These are phyloP conservation scores for Thermomyces lanuginosus DNA, from an alignment of 2,329 filamentous ascomycete genomes.

Conservation along the genomic window DNA sequence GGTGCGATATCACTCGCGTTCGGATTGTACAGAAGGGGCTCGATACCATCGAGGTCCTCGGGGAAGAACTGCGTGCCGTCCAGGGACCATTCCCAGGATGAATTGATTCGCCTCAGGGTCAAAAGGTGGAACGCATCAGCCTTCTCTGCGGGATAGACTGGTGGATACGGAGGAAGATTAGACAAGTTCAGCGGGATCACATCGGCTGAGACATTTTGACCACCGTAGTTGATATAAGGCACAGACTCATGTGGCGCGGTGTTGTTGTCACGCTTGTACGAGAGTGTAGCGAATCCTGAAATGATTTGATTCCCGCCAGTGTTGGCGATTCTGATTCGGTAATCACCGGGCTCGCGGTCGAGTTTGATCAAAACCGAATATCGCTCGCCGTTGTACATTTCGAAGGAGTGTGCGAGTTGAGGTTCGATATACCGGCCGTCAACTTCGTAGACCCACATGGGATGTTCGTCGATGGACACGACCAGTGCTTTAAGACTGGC, in stretches of 20 bases:
- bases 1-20: slow-evolving; percentile 17
- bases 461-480: slow-evolving; percentile 30
- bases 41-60: slow-evolving; percentile 23
- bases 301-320: slow-evolving; percentile 38
- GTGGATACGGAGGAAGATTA: slow-evolving; percentile 33
- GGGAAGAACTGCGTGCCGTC: slow-evolving; percentile 31
- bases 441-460: slow-evolving; percentile 29
- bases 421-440: slow-evolving; percentile 30
- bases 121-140: slow-evolving; percentile 33
- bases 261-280: slow-evolving; percentile 17
- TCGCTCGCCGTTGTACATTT: slow-evolving; percentile 23
- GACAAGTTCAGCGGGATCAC: slow-evolving; percentile 32
- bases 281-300: slow-evolving; percentile 35
- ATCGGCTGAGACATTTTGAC: slow-evolving; percentile 24
- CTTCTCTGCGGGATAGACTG: slow-evolving; percentile 24
- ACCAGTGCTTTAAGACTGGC: slow-evolving; percentile 16
- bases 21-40: slow-evolving; percentile 34
- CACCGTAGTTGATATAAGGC: slow-evolving; percentile 37
- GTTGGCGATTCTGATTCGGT: slow-evolving; percentile 39
- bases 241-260: slow-evolving; percentile 12
- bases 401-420: slow-evolving; percentile 17
- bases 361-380: slow-evolving; percentile 30
- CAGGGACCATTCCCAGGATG: slow-evolving; percentile 32
- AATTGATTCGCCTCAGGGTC: slow-evolving; percentile 14
- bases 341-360: slow-evolving; percentile 31